A percentile compares a stretch with the other conserved stretches of the same genome.
These are phyloP conservation scores for Sequoiadendron giganteum DNA, from an alignment of 75 land plant species.

Conservation along the genomic window DNA sequence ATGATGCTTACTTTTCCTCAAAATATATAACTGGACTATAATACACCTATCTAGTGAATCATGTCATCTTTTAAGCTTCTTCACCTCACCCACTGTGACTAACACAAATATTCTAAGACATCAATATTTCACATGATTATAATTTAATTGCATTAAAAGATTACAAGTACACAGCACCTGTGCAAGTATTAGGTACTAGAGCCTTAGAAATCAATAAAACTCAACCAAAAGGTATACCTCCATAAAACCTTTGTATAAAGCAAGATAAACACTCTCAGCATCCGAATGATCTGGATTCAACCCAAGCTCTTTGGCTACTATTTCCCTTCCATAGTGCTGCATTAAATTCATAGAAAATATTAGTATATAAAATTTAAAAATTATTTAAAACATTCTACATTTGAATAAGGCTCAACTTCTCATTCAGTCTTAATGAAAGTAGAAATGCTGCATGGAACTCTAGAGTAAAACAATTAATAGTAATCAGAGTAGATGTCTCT, in stretches of 20 bases:
- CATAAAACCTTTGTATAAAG: constrained; percentile 28
- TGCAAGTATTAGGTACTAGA: not conserved
- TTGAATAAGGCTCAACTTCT: not conserved
- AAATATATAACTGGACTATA: no score
- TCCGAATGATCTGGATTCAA: constrained; percentile 20
- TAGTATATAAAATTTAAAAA: not conserved
- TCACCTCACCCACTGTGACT: not conserved
- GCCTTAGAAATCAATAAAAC: not conserved
- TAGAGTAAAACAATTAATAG: not conserved
- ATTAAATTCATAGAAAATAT: constrained; percentile 3
- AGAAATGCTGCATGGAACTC: not conserved
- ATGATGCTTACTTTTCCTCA: not conserved
- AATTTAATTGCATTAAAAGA: not conserved
- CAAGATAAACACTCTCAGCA: constrained; percentile 18
- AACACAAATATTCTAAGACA: not conserved
- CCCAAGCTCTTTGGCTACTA: constrained; percentile 22
- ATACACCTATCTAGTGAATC: no score
- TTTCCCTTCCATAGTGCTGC: constrained; percentile 28
- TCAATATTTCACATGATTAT: not conserved
- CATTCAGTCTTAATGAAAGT: not conserved
- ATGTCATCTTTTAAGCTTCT: no score
- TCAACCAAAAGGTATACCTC: constrained; percentile 18
- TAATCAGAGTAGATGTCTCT: not conserved
- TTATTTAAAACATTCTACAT: not conserved
- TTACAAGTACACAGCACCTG: not conserved